Conservation (phyloP, 306 rosid species). For the Vigna hirtella region DNA sequence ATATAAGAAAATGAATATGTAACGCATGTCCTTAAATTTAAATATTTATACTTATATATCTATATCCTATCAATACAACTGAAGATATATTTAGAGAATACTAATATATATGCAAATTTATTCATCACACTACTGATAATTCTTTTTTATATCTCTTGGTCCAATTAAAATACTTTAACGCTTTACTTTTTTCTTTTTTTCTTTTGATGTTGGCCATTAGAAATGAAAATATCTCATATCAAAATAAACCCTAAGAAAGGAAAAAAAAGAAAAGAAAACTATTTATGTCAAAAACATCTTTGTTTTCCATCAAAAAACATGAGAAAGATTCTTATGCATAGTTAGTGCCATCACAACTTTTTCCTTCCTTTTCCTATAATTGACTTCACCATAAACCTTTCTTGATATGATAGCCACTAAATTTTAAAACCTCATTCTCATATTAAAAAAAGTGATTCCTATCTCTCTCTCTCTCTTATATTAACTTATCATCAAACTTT, state of each 20-base stretch:
- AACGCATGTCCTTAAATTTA: no score
- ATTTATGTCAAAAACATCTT: conserved; percentile 29
- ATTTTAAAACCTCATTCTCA: background rate
- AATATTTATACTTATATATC: no score
- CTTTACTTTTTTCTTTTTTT: no score
- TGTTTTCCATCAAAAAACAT: conserved; percentile 15
- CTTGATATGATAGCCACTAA: conserved; percentile 33
- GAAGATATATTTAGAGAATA: no score
- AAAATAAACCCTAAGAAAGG: background rate
- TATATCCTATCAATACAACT: no score
- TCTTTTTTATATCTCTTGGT: no score
- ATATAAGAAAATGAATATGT: no score
- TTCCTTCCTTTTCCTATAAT: conserved; percentile 10
- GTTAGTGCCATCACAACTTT: no score
- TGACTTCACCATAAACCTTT: conserved; percentile 38
- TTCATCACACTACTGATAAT: no score
- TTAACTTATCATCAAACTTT: background rate
- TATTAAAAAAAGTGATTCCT: background rate
- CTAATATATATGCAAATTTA: no score
- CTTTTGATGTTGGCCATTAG: no score
- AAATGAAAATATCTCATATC: conserved; percentile 7
- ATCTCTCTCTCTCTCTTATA: background rate
- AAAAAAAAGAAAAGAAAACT: background rate
- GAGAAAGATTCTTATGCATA: conserved; percentile 41
- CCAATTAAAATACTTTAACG: no score